A percentile compares a stretch with the other conserved stretches of the same genome.
phyloP scores from a whole-genome alignment of 805 yeast species.

The Yamadazyma scolyti region DNA sequence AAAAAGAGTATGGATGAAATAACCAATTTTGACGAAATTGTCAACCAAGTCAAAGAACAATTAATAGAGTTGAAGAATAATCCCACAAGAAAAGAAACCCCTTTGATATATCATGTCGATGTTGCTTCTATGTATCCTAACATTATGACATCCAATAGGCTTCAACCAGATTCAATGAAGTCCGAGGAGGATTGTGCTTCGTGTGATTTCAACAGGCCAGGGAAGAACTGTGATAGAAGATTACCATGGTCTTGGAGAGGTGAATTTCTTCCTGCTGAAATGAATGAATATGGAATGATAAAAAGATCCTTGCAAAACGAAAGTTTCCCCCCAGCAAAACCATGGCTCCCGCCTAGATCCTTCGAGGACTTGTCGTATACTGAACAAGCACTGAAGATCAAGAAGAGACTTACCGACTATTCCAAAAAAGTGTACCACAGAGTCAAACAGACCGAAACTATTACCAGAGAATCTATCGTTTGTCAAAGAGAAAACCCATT shows the following conservation, averaged over 20 bases:
- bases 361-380: conserved; percentile 74
- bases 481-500: conserved; percentile 98
- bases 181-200: conserved; percentile 93
- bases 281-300: conserved; percentile 88
- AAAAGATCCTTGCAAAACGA: conserved; percentile 80
- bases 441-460: conserved; percentile 74
- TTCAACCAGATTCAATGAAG: conserved; percentile 98
- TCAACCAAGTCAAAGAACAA: conserved; percentile 49
- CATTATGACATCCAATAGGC: conserved; percentile 94
- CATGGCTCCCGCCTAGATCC: conserved; percentile 53
- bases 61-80: conserved; percentile 57
- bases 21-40: conserved; percentile 73
- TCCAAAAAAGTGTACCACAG: conserved; percentile 82
- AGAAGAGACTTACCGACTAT: conserved; percentile 77
- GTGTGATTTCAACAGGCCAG: conserved; percentile 95
- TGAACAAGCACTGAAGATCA: conserved; percentile 74
- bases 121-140: conserved; percentile 99
- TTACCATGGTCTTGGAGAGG: conserved; percentile 99
- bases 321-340: conserved; percentile 59
- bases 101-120: conserved; percentile 94
- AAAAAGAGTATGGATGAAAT: conserved; percentile 71
- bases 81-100: conserved; percentile 70
- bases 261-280: conserved; percentile 86
- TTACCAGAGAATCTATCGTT: conserved; percentile 87
- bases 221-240: conserved; percentile 86